Evolutionary conservation across 495 filamentous ascomycete species (phyloP).

Genomic region (Xylaria curta): DNA sequence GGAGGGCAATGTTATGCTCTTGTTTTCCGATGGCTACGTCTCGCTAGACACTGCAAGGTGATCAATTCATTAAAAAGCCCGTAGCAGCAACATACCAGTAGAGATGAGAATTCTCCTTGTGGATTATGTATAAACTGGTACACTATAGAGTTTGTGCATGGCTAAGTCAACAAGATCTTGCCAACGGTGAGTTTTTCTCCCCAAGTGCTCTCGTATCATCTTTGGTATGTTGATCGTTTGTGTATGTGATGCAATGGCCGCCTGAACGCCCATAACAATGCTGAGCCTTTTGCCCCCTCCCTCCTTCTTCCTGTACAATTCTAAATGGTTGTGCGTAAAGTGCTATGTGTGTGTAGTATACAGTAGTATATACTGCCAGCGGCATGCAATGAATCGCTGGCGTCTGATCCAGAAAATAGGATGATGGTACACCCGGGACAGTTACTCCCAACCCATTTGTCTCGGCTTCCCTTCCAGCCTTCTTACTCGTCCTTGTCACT

Average conservation of each 20-base stretch:
- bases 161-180: not conserved
- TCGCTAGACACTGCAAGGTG: not conserved
- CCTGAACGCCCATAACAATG: constrained; percentile 27
- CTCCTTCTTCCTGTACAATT: constrained; percentile 14
- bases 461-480: not conserved
- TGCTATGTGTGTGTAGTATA: constrained; percentile 23
- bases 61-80: not conserved
- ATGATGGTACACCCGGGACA: constrained; percentile 15
- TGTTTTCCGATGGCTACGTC: not conserved
- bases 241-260: constrained; percentile 21
- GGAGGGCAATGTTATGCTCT: not conserved
- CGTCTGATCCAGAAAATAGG: constrained; percentile 11
- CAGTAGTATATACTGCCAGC: constrained; percentile 24
- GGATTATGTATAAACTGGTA: constrained; percentile 7
- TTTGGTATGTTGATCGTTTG: constrained; percentile 2
- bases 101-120: constrained; percentile 8
- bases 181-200: not conserved
- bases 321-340: constrained; percentile 7
- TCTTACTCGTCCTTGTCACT: constrained; percentile 13
- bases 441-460: constrained; percentile 6
- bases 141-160: not conserved
- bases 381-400: constrained; percentile 12
- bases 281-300: constrained; percentile 14
- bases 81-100: not conserved
- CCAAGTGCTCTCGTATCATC: not conserved